A percentile compares a stretch with the other conserved stretches of the same genome.
Conservation (phyloP, 768 basidiomycete species). For the Leccinum olivaceopallidum region DNA sequence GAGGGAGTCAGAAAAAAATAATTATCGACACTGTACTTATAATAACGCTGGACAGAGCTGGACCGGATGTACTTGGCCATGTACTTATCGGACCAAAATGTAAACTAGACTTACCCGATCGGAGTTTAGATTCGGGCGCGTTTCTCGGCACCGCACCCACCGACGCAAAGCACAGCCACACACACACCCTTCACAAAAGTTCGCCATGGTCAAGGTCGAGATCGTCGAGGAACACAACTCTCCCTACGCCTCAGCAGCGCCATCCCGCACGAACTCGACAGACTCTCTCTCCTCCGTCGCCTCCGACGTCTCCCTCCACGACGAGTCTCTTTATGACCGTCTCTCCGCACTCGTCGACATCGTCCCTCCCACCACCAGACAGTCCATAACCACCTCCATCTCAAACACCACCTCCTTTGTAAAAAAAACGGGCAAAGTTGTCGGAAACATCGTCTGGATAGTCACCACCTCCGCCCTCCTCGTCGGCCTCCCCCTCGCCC, state of each 20-base stretch:
- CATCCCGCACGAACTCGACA: constrained; percentile 67
- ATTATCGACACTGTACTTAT: constrained; percentile 26
- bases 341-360: constrained; percentile 93
- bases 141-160: constrained; percentile 32
- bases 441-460: constrained; percentile 92
- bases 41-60: constrained; percentile 15
- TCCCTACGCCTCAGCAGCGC: constrained; percentile 74
- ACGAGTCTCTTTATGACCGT: constrained; percentile 89
- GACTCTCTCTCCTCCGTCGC: constrained; percentile 79
- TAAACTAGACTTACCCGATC: constrained; percentile 12
- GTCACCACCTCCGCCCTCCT: constrained; percentile 92
- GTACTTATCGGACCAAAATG: constrained; percentile 25
- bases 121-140: constrained; percentile 27
- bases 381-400: constrained; percentile 63
- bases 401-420: constrained; percentile 62
- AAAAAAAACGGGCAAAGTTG: constrained; percentile 66
- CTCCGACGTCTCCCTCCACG: constrained; percentile 63
- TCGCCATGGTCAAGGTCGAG: constrained; percentile 89
- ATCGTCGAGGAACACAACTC: constrained; percentile 79
- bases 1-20: constrained; percentile 26
- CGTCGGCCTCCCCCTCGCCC: constrained; percentile 89
- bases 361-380: constrained; percentile 87
- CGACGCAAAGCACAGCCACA: constrained; percentile 23
- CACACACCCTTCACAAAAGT: not conserved
- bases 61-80: constrained; percentile 17